Evolutionary conservation across 2,329 filamentous ascomycete species (phyloP), one percentile per base, ranked within the genome.

Genomic region (Neonectria ditissima): DNA sequence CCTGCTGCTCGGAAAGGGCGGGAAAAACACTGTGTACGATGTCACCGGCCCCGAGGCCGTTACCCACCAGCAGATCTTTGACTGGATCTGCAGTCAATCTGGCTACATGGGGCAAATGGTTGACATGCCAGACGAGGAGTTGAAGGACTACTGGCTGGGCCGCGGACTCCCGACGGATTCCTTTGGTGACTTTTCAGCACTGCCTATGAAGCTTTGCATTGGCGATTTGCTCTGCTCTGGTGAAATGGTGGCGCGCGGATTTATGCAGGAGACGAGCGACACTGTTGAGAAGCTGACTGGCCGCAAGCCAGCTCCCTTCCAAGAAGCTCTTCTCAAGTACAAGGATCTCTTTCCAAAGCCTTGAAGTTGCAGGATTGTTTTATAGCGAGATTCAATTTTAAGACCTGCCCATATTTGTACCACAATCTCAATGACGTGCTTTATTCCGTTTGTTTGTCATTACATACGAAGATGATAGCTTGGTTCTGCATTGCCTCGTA

Each of bases 161-260:
- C 70, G 62, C 7, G 70, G 70, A 0, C n/a, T 73, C 0, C 70
- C 70, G 0, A 63, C 59, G 0, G 70, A 73, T 4, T 63, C 73
- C 59, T 69, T 65, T 43, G 70, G 70, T 2, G 69, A 73, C 22
- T 73, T 73, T 30, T 73, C 70, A 0, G 48, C 71, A 20, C 5
- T 73, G 1, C 70, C 70, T 0, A 73, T 73, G 70, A 73, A 73
- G 43, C 20, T 73, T 4, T 73, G 70, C 13, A 73, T 73, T 0
- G 70, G 70, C 0, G 70, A 73, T 28, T 55, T 73, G 14, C 22
- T 73, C 39, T 73, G 69, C 28, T 71, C 65, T 20, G 70, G 70
- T 14, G 70, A 73, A 52, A 73, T 73, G 70, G 67, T 73, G 11
- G 70, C 65, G 1, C 48, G 32, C 0, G 67, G 62, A 1, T 66